A percentile compares a stretch with the other conserved stretches of the same genome.
These are phyloP conservation scores for Drechslerella dactyloides DNA, from an alignment of 2,329 filamentous ascomycete genomes.

Conservation along the genomic window DNA sequence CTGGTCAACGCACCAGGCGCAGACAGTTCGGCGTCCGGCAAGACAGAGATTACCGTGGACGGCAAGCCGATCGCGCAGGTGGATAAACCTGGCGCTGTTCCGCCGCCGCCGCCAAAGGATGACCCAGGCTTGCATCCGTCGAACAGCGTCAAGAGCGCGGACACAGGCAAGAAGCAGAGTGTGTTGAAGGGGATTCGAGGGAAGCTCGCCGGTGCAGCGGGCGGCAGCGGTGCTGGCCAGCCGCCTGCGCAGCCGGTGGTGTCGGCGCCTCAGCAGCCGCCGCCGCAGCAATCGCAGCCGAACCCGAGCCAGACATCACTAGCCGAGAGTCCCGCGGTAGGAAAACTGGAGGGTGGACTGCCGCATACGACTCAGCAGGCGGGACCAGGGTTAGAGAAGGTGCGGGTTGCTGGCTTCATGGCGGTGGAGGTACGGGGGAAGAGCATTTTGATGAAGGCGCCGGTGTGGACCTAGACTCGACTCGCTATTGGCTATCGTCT, in stretches of 20 bases:
- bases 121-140: constrained; percentile 54
- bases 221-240: constrained; percentile 10
- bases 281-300: constrained; percentile 59
- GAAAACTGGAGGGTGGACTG: constrained; percentile 62
- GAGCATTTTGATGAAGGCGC: constrained; percentile 76
- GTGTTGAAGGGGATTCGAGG: constrained; percentile 54
- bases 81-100: constrained; percentile 56
- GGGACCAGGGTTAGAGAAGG: constrained; percentile 59
- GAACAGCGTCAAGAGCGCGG: constrained; percentile 57
- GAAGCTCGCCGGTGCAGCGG: constrained; percentile 53
- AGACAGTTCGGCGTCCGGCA: constrained; percentile 55
- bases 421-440: constrained; percentile 76
- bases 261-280: constrained; percentile 58
- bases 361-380: constrained; percentile 55
- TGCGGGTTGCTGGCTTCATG: constrained; percentile 78
- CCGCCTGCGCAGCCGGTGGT: constrained; percentile 51
- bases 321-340: constrained; percentile 31
- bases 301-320: constrained; percentile 53
- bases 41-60: constrained; percentile 43
- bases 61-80: constrained; percentile 37
- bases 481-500: too few relatives aligned
- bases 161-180: constrained; percentile 57
- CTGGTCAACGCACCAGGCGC: constrained; percentile 60
- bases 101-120: constrained; percentile 38
- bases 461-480: constrained; percentile 65